A percentile compares a stretch with the other conserved stretches of the same genome.
Evolutionary conservation across 768 basidiomycete species (phyloP).

Genomic region (Lyophyllum semitale): DNA sequence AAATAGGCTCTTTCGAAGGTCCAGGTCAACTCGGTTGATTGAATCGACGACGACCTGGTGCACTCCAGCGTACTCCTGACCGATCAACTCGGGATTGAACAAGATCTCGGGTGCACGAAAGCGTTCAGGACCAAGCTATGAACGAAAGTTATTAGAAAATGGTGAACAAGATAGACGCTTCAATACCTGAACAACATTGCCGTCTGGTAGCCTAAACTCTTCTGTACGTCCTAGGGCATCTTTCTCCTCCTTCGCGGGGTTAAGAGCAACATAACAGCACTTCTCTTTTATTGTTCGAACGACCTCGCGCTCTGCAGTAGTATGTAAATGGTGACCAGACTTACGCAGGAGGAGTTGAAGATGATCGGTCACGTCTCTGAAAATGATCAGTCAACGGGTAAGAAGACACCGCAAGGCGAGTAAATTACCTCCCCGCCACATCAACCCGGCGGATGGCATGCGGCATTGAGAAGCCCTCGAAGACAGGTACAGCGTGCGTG

Average conservation of each 20-base stretch:
- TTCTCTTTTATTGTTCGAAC: conserved; percentile 99
- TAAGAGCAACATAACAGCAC: conserved; percentile 92
- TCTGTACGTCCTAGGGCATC: conserved; percentile 76
- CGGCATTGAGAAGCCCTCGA: conserved; percentile 99
- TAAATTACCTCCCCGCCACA: conserved; percentile 85
- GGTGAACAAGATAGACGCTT: conserved; percentile 6
- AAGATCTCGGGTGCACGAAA: conserved; percentile 97
- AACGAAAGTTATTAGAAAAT: conserved; percentile 9
- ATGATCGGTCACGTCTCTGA: conserved; percentile 94
- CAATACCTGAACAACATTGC: conserved; percentile 85
- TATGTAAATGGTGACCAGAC: conserved; percentile 92
- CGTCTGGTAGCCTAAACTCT: conserved; percentile 93
- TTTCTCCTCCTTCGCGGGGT: conserved; percentile 95
- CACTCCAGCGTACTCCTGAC: conserved; percentile 94
- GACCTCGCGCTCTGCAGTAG: conserved; percentile 95
- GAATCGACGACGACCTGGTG: conserved; percentile 99
- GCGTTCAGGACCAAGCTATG: conserved; percentile 90
- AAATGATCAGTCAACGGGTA: conserved; percentile 17
- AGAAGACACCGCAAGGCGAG: not conserved
- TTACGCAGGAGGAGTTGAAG: conserved; percentile 93
- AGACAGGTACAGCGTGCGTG: conserved; percentile 97
- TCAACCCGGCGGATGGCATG: conserved; percentile 97
- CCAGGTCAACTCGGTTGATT: conserved; percentile 93
- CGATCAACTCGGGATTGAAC: conserved; percentile 96
- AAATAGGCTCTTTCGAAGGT: conserved; percentile 92